phyloP scores from a whole-genome alignment of 148 eudicot genomes.

The Spergularia bocconei region DNA sequence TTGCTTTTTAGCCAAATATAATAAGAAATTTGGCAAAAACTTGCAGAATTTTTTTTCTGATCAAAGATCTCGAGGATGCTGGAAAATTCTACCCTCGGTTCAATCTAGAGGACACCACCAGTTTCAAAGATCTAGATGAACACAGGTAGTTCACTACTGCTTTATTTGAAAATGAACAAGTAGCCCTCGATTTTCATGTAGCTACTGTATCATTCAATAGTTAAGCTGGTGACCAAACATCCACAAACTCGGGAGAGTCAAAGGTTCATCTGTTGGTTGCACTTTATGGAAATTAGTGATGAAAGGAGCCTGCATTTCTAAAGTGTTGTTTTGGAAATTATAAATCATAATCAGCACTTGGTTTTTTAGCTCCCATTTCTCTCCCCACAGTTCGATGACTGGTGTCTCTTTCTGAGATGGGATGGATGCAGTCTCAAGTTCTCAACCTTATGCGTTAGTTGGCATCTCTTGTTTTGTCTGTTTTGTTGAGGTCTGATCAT shows the following conservation, averaged over 20 bases:
- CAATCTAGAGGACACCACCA: slow-evolving; percentile 90
- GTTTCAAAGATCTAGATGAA: slow-evolving; percentile 78
- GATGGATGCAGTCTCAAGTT: too few species aligned
- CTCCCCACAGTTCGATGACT: too few species aligned
- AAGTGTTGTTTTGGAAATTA: too few species aligned
- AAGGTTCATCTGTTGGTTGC: not conserved
- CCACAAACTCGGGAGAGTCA: not conserved
- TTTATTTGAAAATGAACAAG: not conserved
- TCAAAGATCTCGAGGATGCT: slow-evolving; percentile 88
- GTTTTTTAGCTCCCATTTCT: too few species aligned
- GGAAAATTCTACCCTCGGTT: slow-evolving; percentile 85
- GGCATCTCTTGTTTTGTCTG: not conserved
- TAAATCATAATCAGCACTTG: too few species aligned
- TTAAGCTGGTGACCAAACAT: not conserved
- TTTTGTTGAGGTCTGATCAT: not conserved
- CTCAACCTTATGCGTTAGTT: too few species aligned
- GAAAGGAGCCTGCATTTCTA: too few species aligned
- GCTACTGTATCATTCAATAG: too few species aligned
- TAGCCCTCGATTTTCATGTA: too few species aligned
- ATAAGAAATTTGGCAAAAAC: not conserved
- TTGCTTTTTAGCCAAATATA: slow-evolving; percentile 1
- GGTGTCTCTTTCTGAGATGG: too few species aligned
- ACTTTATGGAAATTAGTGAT: too few species aligned
- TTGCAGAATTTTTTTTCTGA: slow-evolving; percentile 72
- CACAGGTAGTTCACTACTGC: slow-evolving; percentile 51